Evolutionary conservation across 2,329 filamentous ascomycete species (phyloP), one percentile per base, ranked within the genome.

Genomic region (Westerdykella aurantiaca): DNA sequence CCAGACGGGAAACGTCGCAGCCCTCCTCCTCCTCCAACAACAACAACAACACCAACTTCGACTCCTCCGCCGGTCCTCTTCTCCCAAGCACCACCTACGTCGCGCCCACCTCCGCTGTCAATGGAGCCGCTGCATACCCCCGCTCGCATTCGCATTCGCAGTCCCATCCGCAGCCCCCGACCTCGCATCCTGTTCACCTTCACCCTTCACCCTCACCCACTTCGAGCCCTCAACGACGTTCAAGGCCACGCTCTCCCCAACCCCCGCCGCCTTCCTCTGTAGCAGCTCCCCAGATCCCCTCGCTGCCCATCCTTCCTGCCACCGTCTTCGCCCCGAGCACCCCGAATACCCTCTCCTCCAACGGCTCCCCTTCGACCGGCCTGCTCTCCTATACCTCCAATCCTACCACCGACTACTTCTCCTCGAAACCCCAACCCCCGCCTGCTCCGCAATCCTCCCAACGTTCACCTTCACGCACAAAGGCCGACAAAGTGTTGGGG

Each of bases 321-420:
- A 64, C 63, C 41, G 63, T 64, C 38, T 67, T 67, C 60, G 59
- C 67, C 45, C 61, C 63, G 14, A 61, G 60, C 42, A 61, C 64
- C n/a, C 58, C 64, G 6, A 59, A 58, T 31, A 62, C 51, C 45
- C 38, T 46, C 21, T 58, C 58, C 34, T 56, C 62, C 6, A 53
- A 49, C 39, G 55, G 52, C 40, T 50, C 49, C 14, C 22, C 61
- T 29, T 65, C 65, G n/a, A 53, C 65, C 34, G 60, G 58, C 14
- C 60, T 63, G 39, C 64, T 63, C 35, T 53, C 61, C n/a, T 49
- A 60, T 42, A 45, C 50, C 17, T 39, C 52, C 25, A 43, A 25
- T 35, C 35, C 42, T 40, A 49, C 53, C 41, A 55, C 61, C 21
- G 68, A 71, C 50, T 70, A 71, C 54, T 71, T 71, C 57, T 64